Evolutionary conservation across 164 flowering plant genomes (phyloP).

Genomic region (Piper longum): DNA sequence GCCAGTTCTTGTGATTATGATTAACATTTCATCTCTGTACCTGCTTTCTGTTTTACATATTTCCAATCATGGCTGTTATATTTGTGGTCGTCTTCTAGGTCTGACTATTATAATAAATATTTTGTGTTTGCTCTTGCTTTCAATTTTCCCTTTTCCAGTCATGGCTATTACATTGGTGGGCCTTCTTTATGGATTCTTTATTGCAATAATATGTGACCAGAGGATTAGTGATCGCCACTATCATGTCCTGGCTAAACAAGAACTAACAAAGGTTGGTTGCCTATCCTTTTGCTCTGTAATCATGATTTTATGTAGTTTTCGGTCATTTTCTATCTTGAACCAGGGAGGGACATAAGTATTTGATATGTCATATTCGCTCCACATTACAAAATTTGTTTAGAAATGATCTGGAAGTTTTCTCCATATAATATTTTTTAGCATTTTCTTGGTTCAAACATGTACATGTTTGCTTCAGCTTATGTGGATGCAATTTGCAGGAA

Average conservation of each 20-base stretch:
- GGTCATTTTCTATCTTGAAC: background rate
- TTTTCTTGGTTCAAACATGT: background rate
- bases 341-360: background rate
- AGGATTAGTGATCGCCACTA: constrained; percentile 91
- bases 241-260: constrained; percentile 95
- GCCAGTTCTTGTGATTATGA: background rate
- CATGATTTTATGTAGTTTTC: background rate
- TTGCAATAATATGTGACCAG: constrained; percentile 96
- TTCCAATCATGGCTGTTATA: constrained; percentile 69
- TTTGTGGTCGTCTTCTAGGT: constrained; percentile 95
- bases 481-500: constrained; percentile 31
- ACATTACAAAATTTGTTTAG: background rate
- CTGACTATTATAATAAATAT: constrained; percentile 32
- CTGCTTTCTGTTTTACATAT: constrained; percentile 1
- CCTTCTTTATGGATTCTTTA: constrained; percentile 91
- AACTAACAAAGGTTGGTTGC: constrained; percentile 72
- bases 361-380: background rate
- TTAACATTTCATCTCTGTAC: too few relatives aligned
- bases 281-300: constrained; percentile 1
- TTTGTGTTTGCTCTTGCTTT: background rate
- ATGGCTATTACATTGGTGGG: constrained; percentile 91
- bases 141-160: constrained; percentile 31
- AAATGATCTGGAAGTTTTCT: background rate
- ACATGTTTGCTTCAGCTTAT: background rate
- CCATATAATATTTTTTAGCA: background rate